phyloP scores from a whole-genome alignment of 2,329 filamentous ascomycete species.

The Arachnomyces sp. region DNA sequence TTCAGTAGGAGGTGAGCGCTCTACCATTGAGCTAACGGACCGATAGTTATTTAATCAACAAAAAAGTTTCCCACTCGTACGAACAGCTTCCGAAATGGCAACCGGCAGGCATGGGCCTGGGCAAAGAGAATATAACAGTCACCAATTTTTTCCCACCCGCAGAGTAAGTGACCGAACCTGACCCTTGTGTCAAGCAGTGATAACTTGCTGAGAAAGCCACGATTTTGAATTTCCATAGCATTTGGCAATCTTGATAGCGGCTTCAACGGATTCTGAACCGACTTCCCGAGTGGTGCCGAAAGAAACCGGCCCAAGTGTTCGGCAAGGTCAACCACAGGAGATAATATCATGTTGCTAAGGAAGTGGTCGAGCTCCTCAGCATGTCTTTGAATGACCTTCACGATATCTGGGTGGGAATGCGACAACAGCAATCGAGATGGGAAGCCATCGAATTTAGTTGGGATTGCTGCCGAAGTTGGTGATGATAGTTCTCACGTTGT shows the following conservation, averaged over 20 bases:
- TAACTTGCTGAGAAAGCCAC: constrained; percentile 52
- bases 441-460: too few relatives aligned
- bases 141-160: constrained; percentile 43
- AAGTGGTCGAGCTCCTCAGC: constrained; percentile 50
- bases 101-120: constrained; percentile 53
- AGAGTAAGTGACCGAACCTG: constrained; percentile 47
- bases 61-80: constrained; percentile 60
- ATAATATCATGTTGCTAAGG: constrained; percentile 51
- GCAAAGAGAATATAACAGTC: constrained; percentile 47
- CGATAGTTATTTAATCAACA: too few relatives aligned
- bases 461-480: constrained; percentile 16
- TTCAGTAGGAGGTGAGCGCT: too few relatives aligned
- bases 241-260: constrained; percentile 58
- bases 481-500: constrained; percentile 43
- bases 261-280: constrained; percentile 53
- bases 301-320: constrained; percentile 43
- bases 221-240: constrained; percentile 55
- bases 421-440: too few relatives aligned
- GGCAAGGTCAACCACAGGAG: constrained; percentile 49
- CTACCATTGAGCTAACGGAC: too few relatives aligned
- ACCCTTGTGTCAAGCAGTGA: constrained; percentile 52
- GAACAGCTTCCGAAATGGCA: constrained; percentile 50
- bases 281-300: constrained; percentile 42
- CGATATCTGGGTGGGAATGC: constrained; percentile 51
- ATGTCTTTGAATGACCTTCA: constrained; percentile 43